These are phyloP conservation scores for Rubus idaeus DNA, from an alignment of 306 rosid species.

Conservation along the genomic window DNA sequence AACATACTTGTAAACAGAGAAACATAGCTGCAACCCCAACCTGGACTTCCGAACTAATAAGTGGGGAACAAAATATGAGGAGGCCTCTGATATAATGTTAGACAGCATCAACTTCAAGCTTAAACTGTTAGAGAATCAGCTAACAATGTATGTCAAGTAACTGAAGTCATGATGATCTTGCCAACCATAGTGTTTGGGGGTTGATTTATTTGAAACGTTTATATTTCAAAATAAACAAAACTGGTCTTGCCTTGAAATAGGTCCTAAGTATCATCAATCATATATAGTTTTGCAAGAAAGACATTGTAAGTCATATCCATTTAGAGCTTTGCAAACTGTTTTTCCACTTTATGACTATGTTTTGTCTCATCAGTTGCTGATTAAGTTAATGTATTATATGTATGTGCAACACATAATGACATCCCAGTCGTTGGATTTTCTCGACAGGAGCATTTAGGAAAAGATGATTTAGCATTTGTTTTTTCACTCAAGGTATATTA, in stretches of 20 bases:
- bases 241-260: neutral
- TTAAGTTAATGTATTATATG: conserved; percentile 16
- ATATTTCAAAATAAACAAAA: neutral
- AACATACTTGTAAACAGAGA: neutral
- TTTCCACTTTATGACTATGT: neutral
- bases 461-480: conserved; percentile 83
- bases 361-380: conserved; percentile 5
- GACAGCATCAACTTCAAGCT: neutral
- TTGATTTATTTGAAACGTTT: neutral
- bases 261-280: neutral
- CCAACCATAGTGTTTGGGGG: neutral
- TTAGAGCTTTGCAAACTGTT: neutral
- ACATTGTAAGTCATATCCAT: neutral
- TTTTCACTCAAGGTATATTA: conserved; percentile 81
- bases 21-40: neutral
- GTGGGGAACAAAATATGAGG: neutral
- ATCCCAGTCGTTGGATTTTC: conserved; percentile 13
- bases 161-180: neutral
- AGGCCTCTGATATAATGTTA: neutral
- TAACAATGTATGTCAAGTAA: neutral
- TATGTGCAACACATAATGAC: conserved; percentile 21
- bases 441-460: conserved; percentile 81
- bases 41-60: neutral
- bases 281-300: neutral
- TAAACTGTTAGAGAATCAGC: neutral